Conservation (phyloP, 176 grass and related monocot genomes). For the Musa acuminata region DNA sequence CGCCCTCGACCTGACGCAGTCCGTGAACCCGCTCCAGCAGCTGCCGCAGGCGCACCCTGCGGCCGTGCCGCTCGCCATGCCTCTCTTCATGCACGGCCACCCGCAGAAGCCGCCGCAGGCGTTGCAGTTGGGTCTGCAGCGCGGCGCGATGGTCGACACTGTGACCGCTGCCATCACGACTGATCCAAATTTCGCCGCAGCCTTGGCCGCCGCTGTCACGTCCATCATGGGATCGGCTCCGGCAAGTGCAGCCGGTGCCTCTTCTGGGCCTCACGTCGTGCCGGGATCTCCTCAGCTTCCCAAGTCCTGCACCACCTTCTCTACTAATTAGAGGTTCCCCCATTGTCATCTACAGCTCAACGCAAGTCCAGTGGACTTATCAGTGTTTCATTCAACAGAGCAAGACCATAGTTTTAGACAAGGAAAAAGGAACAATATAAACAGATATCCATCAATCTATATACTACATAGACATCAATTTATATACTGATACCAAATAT, state of each 20-base stretch:
- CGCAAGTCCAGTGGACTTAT: no score
- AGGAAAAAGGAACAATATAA: no score
- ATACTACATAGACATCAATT: no score
- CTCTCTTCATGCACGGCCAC: neutral
- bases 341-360: no score
- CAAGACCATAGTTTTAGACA: no score
- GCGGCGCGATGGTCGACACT: slow-evolving; percentile 1
- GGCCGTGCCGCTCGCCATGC: neutral
- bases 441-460: no score
- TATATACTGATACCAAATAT: no score
- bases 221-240: slow-evolving; percentile 6
- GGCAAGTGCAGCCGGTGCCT: no score
- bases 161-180: slow-evolving; percentile 9
- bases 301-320: slow-evolving; percentile 14
- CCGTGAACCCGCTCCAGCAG: neutral
- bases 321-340: slow-evolving; percentile 1
- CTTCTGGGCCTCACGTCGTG: neutral
- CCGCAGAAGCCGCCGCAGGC: neutral
- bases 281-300: slow-evolving; percentile 8
- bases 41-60: neutral
- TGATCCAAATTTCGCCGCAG: slow-evolving; percentile 21
- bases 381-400: no score
- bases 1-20: slow-evolving; percentile 15
- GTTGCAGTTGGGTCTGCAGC: neutral
- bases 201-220: slow-evolving; percentile 14